phyloP scores from a whole-genome alignment of 257 asterid genomes.

The Gardenia jasminoides region DNA sequence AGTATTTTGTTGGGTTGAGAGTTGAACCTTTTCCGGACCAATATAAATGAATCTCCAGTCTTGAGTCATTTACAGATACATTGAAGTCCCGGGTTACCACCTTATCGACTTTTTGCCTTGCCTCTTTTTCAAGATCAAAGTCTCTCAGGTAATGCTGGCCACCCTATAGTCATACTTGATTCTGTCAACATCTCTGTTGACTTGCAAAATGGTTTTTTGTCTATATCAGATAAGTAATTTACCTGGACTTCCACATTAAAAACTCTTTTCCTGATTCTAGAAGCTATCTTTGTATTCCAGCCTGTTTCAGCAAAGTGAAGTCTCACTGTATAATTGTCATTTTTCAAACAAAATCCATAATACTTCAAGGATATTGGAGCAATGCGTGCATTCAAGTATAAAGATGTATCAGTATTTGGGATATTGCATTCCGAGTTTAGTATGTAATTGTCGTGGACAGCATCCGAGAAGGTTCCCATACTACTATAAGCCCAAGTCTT shows the following conservation, averaged over 20 bases:
- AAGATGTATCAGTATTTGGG: constrained; percentile 15
- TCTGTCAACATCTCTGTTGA: not conserved
- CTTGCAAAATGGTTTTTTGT: not conserved
- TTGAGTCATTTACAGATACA: not conserved
- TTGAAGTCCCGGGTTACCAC: not conserved
- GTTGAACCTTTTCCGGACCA: constrained; percentile 29
- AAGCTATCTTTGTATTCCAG: not conserved
- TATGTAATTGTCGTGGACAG: not conserved
- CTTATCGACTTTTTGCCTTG: not conserved
- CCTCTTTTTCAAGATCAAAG: constrained; percentile 23
- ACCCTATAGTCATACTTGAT: constrained; percentile 3
- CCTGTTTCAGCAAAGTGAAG: constrained; percentile 34
- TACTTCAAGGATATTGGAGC: constrained; percentile 33
- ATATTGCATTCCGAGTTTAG: constrained; percentile 12
- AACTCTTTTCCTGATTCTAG: constrained; percentile 3
- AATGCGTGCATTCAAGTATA: constrained; percentile 23
- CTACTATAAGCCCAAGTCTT: constrained; percentile 32
- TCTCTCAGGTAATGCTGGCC: not conserved
- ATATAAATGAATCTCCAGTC: constrained; percentile 29
- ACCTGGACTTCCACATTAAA: constrained; percentile 33
- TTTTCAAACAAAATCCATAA: constrained; percentile 29
- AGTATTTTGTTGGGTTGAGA: not conserved
- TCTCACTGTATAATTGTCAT: constrained; percentile 8
- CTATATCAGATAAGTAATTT: not conserved
- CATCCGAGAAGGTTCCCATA: constrained; percentile 19